Evolutionary conservation across 78 protist species (phyloP), one percentile per base, ranked within the genome.

Genomic region (Isochrysis galbana): DNA sequence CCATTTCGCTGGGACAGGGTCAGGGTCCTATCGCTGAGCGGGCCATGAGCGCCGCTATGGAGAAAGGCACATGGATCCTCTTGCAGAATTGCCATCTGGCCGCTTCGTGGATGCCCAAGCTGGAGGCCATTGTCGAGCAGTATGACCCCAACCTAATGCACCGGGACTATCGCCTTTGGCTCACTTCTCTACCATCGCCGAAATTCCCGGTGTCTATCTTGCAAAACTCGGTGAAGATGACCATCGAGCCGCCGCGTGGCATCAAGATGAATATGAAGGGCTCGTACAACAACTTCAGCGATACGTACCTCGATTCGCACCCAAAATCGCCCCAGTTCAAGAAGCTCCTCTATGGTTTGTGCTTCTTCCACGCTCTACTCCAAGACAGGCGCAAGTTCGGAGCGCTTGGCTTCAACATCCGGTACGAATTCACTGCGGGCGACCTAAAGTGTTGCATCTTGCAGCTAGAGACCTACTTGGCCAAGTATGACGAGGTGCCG

Each of bases 81-180:
- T 95, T 97, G 34, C 97, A 97, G 94, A 97, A 97, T 87, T 97
- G 99, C 94, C 98, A 97, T 48, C 70, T 97, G 26, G 96, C 96
- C 21, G 38, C 93, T 5, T 74, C 94, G 14, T 98, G 97, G 97
- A 92, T 97, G 97, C 96, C 96, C 17, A 25, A 26, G 7, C 93
- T 97, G 25, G 97, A 95, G 83, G 36, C 69, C 26, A 45, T 95
- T 4, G 95, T 95, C 39, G 97, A 95, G 74, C 29, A 23, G 32
- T 47, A 84, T 45, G 72, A 47, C 72, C n/a, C 72, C 0, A n/a
- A 19, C 5, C 46, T 29, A 36, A 47, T 38, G 47, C n/a, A 94
- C 54, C 5, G n/a, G 92, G 90, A 90, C 87, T 98, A 95, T 94
- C 94, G 99, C 11, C 92, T 98, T 77, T 98, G 98, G 98, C 95